Percentiles rank a stretch among this genome's conserved stretches.
These are phyloP conservation scores for Austroboletus niveus DNA, from an alignment of 1,284 basidiomycete species.

Conservation along the genomic window DNA sequence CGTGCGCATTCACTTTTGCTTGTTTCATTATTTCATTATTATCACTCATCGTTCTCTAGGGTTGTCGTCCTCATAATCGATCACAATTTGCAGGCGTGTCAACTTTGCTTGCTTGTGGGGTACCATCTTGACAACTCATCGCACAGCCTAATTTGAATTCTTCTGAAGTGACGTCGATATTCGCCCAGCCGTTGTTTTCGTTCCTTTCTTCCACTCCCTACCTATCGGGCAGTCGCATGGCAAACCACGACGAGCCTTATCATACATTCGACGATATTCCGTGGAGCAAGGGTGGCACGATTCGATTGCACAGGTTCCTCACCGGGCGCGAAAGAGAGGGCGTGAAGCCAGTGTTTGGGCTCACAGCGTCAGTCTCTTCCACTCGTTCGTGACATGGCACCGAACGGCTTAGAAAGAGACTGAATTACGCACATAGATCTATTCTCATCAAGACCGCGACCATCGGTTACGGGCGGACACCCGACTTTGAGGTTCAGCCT, in stretches of 20 bases:
- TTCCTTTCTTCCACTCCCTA: slow-evolving; percentile 68
- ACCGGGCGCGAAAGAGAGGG: slow-evolving; percentile 80
- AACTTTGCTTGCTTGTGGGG: neutral
- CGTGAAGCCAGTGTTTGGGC: slow-evolving; percentile 78
- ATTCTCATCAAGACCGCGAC: slow-evolving; percentile 71
- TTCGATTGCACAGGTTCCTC: slow-evolving; percentile 73
- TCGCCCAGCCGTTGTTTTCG: slow-evolving; percentile 76
- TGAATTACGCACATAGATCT: slow-evolving; percentile 40
- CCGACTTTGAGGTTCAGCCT: slow-evolving; percentile 63
- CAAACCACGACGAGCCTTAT: slow-evolving; percentile 40
- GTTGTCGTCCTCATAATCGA: slow-evolving; percentile 82
- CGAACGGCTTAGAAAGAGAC: neutral
- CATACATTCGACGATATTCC: slow-evolving; percentile 61
- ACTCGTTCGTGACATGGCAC: neutral
- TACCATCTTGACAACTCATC: neutral
- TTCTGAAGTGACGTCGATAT: slow-evolving; percentile 74
- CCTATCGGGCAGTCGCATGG: slow-evolving; percentile 46
- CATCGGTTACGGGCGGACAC: slow-evolving; percentile 60
- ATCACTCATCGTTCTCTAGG: slow-evolving; percentile 36
- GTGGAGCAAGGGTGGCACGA: slow-evolving; percentile 33
- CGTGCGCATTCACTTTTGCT: slow-evolving; percentile 48
- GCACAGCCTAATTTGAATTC: slow-evolving; percentile 73
- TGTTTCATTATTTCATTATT: neutral
- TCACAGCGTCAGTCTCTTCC: slow-evolving; percentile 67
- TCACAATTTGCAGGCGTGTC: slow-evolving; percentile 56